Evolutionary conservation across 1,284 basidiomycete species (phyloP), one percentile per base, ranked within the genome.

Genomic region (Cutaneotrichosporon mucoides): DNA sequence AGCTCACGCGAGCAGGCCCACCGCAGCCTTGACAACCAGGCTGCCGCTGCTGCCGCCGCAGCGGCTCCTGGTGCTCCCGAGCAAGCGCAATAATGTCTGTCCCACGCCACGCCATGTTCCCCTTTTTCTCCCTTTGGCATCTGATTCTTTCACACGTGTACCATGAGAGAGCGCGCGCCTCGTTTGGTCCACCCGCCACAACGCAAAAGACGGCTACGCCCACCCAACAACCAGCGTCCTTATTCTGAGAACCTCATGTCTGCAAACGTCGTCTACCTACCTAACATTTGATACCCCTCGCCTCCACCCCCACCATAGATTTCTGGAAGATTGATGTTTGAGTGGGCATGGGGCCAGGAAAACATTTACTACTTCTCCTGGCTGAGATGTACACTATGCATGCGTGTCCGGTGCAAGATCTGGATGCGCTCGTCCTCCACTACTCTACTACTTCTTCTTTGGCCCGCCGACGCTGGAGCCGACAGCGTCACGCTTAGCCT

Each of bases 301-400:
- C 24, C 24, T 24, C 24, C 24, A 24, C 24, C 24, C 24, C 24
- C 12, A 15, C n/a, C 42, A 34, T 53, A 45, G 41, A 53, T 36
- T 42, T 24, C 34, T 45, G 52, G 35, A 45, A 53, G 16, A 51
- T 15, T 24, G 24, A 24, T 24, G 24, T 37, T 12, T 34, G 52
- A 51, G 41, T 43, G 41, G 52, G 52, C 52, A 53, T 53, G 41
- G 52, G 24, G 41, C 52, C 34, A 42, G 34, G 47, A 40, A 12
- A 24, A 24, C 36, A 36, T 49, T 15, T n/a, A n/a, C 24, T 35
- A 34, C 43, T 36, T 45, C 34, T 49, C 37, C 38, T 36, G 41
- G 51, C 59, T 55, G 62, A 61, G 57, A 58, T 64, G 59, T 64
- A 61, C 59, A 64, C 59, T 64, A 64, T 64, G 62, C 62, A 64